A percentile compares a stretch with the other conserved stretches of the same genome.
phyloP scores from a whole-genome alignment of 176 grass and related monocot species.

The Musa beccarii region DNA sequence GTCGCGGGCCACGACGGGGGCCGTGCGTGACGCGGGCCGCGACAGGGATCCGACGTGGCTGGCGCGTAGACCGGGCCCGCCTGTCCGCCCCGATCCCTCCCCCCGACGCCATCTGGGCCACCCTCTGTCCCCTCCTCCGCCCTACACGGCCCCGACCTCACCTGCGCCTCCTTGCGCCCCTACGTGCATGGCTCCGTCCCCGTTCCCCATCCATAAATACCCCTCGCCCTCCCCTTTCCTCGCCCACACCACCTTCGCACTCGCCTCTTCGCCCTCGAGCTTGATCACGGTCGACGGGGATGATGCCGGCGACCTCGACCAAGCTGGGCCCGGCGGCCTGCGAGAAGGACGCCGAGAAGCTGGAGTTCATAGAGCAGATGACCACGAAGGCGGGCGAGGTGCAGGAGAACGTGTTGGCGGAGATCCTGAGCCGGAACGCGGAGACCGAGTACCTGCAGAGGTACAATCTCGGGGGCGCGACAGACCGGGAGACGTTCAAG shows the following conservation, averaged over 20 bases:
- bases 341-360: conserved; percentile 61
- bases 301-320: neutral
- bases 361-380: conserved; percentile 75
- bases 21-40: conserved; percentile 8
- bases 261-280: neutral
- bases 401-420: conserved; percentile 55
- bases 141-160: neutral
- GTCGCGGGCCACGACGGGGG: neutral
- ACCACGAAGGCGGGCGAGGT: conserved; percentile 45
- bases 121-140: conserved; percentile 16
- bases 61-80: conserved; percentile 39
- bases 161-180: neutral
- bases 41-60: conserved; percentile 16
- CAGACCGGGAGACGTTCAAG: conserved; percentile 61
- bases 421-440: conserved; percentile 66
- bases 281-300: neutral
- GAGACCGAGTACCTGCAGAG: conserved; percentile 77
- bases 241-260: neutral
- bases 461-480: conserved; percentile 48
- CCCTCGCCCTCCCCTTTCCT: conserved; percentile 4
- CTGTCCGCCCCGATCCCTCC: conserved; percentile 16
- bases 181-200: conserved; percentile 55
- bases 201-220: conserved; percentile 37
- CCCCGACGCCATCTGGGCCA: conserved; percentile 53
- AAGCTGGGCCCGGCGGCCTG: conserved; percentile 28